Conservation (phyloP, 345 rosid genomes). For the Linum tenue region DNA sequence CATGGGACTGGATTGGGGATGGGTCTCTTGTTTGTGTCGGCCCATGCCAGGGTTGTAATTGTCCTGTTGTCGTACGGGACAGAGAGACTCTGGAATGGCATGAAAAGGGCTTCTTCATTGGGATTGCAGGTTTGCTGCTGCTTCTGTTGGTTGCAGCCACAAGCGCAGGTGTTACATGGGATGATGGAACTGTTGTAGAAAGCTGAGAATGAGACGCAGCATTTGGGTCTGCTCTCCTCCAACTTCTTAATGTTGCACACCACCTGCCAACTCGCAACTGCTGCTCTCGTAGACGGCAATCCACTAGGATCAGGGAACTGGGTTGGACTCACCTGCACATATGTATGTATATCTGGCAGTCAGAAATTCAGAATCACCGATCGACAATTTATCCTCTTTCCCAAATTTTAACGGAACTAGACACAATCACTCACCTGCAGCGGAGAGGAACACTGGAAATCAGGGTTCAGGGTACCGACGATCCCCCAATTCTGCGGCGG, state of each 20-base stretch:
- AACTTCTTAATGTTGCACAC: constrained; percentile 43
- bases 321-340: constrained; percentile 26
- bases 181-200: constrained; percentile 41
- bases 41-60: constrained; percentile 29
- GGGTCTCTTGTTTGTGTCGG: constrained; percentile 2
- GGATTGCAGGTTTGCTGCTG: constrained; percentile 27
- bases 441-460: constrained; percentile 38
- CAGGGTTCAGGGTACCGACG: constrained; percentile 28
- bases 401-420: no score
- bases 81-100: constrained; percentile 26
- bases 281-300: constrained; percentile 22
- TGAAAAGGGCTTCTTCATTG: constrained; percentile 29
- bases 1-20: constrained; percentile 33
- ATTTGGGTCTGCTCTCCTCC: constrained; percentile 19
- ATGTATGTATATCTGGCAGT: no score
- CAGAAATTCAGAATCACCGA: no score
- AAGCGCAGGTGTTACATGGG: constrained; percentile 51
- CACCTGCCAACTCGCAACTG: constrained; percentile 49
- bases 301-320: constrained; percentile 31
- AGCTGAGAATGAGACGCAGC: constrained; percentile 55
- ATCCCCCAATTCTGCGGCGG: constrained; percentile 47
- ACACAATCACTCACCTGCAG: constrained; percentile 7
- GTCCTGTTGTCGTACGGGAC: constrained; percentile 45
- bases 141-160: constrained; percentile 23
- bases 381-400: no score